Conservation (phyloP, 768 basidiomycete genomes). For the Tulasnella calospora region DNA sequence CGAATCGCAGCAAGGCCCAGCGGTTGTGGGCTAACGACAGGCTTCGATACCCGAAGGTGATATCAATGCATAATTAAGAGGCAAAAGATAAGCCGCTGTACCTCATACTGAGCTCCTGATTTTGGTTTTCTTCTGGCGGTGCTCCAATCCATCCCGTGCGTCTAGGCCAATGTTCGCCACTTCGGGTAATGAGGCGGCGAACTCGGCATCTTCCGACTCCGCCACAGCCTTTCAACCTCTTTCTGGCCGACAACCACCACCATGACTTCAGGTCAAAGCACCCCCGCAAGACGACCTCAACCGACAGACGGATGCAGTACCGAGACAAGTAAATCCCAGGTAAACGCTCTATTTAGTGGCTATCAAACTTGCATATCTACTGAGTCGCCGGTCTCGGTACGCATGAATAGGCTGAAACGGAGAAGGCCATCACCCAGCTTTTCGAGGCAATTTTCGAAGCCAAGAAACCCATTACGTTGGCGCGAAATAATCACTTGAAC, state of each 20-base stretch:
- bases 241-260: not conserved
- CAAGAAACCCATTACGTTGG: slow-evolving; percentile 36
- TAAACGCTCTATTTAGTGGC: not conserved
- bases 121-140: not conserved
- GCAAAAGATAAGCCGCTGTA: not conserved
- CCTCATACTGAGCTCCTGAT: not conserved
- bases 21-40: not conserved
- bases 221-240: not conserved
- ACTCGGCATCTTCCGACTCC: not conserved
- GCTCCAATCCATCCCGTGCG: not conserved
- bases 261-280: slow-evolving; percentile 3
- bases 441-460: slow-evolving; percentile 30
- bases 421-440: slow-evolving; percentile 56
- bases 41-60: too few relatives aligned
- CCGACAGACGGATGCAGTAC: not conserved
- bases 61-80: too few relatives aligned
- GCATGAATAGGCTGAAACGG: slow-evolving; percentile 46
- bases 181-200: not conserved
- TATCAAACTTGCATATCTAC: too few relatives aligned
- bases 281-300: not conserved
- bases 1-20: not conserved
- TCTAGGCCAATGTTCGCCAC: not conserved
- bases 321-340: slow-evolving; percentile 2
- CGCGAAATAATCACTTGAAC: slow-evolving; percentile 64
- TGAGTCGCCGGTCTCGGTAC: not conserved